Base-by-base conservation (phyloP, 306 rosid species). In the Trifolium pratense region DNA sequence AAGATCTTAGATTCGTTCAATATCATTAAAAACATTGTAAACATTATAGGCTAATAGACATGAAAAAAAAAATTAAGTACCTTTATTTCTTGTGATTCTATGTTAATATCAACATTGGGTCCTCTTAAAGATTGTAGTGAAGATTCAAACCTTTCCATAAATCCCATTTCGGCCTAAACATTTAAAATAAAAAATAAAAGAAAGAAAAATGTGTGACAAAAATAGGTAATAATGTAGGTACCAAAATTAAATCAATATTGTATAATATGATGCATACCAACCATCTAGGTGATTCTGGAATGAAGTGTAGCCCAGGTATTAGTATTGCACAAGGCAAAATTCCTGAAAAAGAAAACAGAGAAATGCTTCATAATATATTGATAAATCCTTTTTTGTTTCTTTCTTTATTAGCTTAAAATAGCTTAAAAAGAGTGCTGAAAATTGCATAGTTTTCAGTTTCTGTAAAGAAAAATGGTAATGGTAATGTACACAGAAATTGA, bases 261-360 rank as follows among this genome's bases (percentile, higher is more conserved):
- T 5, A 15, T 73, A 6, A 5, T 23, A 56, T 42, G 85, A 85
- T 75, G 46, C 89, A 79, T 77, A 91, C 97, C 94, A 91, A 87
- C 95, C 95, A 91, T 74, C 97, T 86, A 60, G 97, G 97, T 62
- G 97, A 91, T 83, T 91, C 97, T 55, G 95, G 97, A 72, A 91
- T 80, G 86, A 91, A 86, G 84, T 86, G 86, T 68, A 89, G 45
- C 18, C 84, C 95, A 1, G 95, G 92, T 17, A 89, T 82, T 37
- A 91, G 70, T 23, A 91, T 3, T 36, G 89, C 74, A 74, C 97
- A 89, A 0, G 97, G 97, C 52, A 89, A 42, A 76, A 81, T 52
- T 75, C 95, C 97, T 91, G 86, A 63, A 69, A 73, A 20, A 14
- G 4, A 69, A 6, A 23, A 78, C n/a, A 49, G 8, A 68, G 25